phyloP scores from a whole-genome alignment of 176 grass and related monocot species.

The Cymbopogon citratus region DNA sequence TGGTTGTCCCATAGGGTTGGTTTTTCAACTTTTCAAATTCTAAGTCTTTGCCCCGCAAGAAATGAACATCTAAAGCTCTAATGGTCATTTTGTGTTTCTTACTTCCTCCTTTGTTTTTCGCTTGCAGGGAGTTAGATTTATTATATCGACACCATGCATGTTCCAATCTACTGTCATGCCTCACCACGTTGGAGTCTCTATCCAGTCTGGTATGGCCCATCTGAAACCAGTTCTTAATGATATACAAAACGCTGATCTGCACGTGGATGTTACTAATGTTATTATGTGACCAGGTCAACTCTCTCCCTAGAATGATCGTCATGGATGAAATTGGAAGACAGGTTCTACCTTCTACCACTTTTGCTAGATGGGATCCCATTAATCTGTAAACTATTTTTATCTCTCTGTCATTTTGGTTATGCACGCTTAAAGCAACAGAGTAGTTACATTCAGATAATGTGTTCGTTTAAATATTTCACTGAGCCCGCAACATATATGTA shows the following conservation, averaged over 20 bases:
- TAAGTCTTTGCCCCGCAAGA: background rate
- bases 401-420: background rate
- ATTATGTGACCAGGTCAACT: constrained; percentile 57
- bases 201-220: constrained; percentile 71
- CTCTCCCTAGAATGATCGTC: constrained; percentile 24
- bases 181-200: constrained; percentile 89
- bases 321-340: constrained; percentile 95
- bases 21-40: background rate
- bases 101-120: background rate
- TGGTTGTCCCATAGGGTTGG: background rate
- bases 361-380: background rate
- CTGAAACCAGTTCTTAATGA: constrained; percentile 1
- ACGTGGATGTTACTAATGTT: background rate
- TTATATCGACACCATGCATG: constrained; percentile 72
- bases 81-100: background rate
- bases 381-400: background rate
- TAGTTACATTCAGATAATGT: background rate
- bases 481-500: background rate
- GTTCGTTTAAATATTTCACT: background rate
- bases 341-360: constrained; percentile 41
- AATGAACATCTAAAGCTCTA: background rate
- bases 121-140: constrained; percentile 95
- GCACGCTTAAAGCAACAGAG: background rate
- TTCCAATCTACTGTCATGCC: constrained; percentile 87
- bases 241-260: constrained; percentile 20